Percentiles rank a stretch among this genome's conserved stretches.
phyloP scores from a whole-genome alignment of 345 rosid species.

The Orychophragmus violaceus region DNA sequence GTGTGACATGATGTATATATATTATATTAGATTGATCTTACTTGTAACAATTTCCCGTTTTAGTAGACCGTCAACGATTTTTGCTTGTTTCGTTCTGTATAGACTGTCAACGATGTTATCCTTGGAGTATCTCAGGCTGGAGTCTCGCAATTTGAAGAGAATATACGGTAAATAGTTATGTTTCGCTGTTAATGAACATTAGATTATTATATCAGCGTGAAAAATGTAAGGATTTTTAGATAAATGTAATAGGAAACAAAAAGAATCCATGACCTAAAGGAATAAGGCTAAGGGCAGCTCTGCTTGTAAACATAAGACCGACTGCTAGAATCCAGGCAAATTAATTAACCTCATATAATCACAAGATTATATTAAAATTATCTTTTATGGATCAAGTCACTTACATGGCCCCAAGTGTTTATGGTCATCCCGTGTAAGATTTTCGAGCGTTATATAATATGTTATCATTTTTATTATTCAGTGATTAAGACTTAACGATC shows the following conservation, averaged over 20 bases:
- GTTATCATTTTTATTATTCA: too few species aligned
- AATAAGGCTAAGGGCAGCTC: conserved; percentile 41
- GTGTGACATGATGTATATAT: too few species aligned
- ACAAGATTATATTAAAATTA: too few species aligned
- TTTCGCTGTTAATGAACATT: not conserved
- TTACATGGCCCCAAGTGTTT: too few species aligned
- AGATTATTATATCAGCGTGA: not conserved
- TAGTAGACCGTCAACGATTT: conserved; percentile 35
- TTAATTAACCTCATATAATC: too few species aligned
- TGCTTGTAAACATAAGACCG: conserved; percentile 55
- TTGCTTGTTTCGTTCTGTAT: not conserved
- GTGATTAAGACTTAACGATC: too few species aligned
- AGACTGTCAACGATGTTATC: conserved; percentile 63
- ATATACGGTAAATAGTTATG: conserved; percentile 49
- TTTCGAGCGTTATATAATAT: too few species aligned
- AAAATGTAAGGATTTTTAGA: not conserved
- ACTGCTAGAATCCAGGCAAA: conserved; percentile 47
- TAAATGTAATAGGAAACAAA: not conserved
- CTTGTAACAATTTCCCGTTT: not conserved
- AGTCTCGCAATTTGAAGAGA: conserved; percentile 49
- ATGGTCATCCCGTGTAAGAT: too few species aligned
- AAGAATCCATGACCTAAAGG: conserved; percentile 25
- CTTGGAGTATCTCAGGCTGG: conserved; percentile 63
- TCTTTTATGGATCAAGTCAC: too few species aligned
- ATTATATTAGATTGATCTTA: too few species aligned